Percentiles rank a stretch among this genome's conserved stretches.
These are phyloP conservation scores for Penicillium fuscoglaucum DNA, from an alignment of 2,329 filamentous ascomycete species.

Conservation along the genomic window DNA sequence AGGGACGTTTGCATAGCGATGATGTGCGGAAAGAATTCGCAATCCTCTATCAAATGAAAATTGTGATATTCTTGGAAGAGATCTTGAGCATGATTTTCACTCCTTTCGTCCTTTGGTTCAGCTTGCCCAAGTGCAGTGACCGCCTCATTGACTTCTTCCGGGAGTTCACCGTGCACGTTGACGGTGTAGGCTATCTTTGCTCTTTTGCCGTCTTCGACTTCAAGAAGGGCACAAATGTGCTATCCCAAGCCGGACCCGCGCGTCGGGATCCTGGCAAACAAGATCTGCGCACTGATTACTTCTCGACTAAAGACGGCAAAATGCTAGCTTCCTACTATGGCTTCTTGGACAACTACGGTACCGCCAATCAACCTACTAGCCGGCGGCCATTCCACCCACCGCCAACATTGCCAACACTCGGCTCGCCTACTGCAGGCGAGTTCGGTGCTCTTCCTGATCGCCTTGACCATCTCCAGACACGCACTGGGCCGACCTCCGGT, in stretches of 20 bases:
- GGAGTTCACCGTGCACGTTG: slow-evolving; percentile 95
- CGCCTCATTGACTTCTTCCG: slow-evolving; percentile 97
- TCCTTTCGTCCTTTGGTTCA: slow-evolving; percentile 83
- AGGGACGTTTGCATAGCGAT: slow-evolving; percentile 84
- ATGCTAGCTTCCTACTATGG: slow-evolving; percentile 97
- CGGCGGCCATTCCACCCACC: slow-evolving; percentile 69
- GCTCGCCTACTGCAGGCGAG: slow-evolving; percentile 57
- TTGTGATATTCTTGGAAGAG: slow-evolving; percentile 89
- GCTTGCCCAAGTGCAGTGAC: slow-evolving; percentile 83
- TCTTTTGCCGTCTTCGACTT: slow-evolving; percentile 98
- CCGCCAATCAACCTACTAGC: slow-evolving; percentile 59
- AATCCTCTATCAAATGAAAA: slow-evolving; percentile 84
- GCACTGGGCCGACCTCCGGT: slow-evolving; percentile 20
- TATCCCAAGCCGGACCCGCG: slow-evolving; percentile 42
- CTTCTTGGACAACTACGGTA: slow-evolving; percentile 88
- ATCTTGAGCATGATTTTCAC: slow-evolving; percentile 89
- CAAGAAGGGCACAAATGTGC: slow-evolving; percentile 70
- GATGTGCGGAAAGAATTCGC: slow-evolving; percentile 92
- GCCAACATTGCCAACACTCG: slow-evolving; percentile 70
- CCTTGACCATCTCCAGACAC: slow-evolving; percentile 26
- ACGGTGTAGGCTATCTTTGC: slow-evolving; percentile 92
- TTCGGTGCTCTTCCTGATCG: slow-evolving; percentile 46
- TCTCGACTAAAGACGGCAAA: slow-evolving; percentile 91
- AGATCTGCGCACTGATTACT: slow-evolving; percentile 89
- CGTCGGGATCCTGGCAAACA: slow-evolving; percentile 38